Evolutionary conservation across 768 basidiomycete species (phyloP), one percentile per base, ranked within the genome.

Genomic region (Rhizopogon rudus): DNA sequence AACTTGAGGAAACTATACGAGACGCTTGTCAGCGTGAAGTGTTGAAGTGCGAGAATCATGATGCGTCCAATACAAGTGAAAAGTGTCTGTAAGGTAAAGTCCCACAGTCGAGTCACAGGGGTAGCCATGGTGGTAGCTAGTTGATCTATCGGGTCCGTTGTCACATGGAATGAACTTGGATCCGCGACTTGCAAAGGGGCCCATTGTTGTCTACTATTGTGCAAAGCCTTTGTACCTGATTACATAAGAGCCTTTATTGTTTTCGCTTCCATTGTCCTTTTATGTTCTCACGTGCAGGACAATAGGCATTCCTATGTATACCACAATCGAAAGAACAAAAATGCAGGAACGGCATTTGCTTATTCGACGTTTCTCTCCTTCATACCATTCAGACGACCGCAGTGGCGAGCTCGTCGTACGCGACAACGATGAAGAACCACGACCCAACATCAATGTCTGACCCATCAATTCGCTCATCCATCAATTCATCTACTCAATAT

Each of bases 361-460:
- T 40, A 51, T 62, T 25, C 50, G 51, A 16, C 55, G 60, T 41
- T 58, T 55, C 49, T 58, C 54, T 63, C 63, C 55, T 51, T 14
- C 37, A 50, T 51, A 57, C 31, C 33, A 55, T 40, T 12, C 58
- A 56, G 41, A 33, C 53, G 29, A 22, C 12, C 13, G 48, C 40
- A 49, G 51, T 33, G 29, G 20, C 51, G 17, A 45, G 17, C 42
- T 70, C 68, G 64, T 67, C 62, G 67, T 61, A 52, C 13, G 61
- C 53, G 65, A 64, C 62, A 58, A 42, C 64, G 67, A 71, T 71
- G 69, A 69, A 52, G 59, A 64, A 64, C 60, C 64, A 63, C 55
- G 68, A 70, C 14, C 64, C 59, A 28, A 39, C 29, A 60, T n/a
- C 50, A 37, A 33, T 46, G 13, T 48, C 67, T 17, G 58, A 62